phyloP scores from a whole-genome alignment of 306 rosid genomes.

The Sicyos edulis region DNA sequence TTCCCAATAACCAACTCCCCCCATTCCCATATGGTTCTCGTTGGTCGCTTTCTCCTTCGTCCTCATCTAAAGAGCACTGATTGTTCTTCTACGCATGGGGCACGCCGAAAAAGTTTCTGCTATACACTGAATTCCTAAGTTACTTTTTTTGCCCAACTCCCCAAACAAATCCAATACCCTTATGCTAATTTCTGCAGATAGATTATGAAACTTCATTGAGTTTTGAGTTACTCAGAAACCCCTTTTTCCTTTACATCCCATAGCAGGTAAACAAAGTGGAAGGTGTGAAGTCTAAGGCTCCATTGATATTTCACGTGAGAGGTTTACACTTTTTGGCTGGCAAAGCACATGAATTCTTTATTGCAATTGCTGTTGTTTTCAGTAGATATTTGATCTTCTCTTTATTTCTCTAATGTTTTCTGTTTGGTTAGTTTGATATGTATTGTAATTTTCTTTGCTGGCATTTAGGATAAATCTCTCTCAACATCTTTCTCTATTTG shows the following conservation, averaged over 20 bases:
- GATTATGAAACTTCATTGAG: not conserved
- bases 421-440: not conserved
- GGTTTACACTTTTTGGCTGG: conserved; percentile 8
- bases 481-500: conserved; percentile 11
- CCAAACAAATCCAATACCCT: not conserved
- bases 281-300: conserved; percentile 16
- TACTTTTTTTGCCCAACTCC: not conserved
- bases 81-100: conserved; percentile 10
- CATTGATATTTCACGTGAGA: conserved; percentile 18
- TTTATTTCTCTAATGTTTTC: conserved; percentile 2
- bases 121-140: not conserved
- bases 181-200: not conserved
- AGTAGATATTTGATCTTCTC: not conserved
- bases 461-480: conserved; percentile 15
- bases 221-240: not conserved
- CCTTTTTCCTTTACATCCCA: not conserved
- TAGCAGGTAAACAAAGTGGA: not conserved
- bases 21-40: conserved; percentile 1
- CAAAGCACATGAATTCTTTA: conserved; percentile 17
- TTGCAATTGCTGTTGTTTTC: conserved; percentile 10
- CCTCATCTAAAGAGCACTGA: not conserved
- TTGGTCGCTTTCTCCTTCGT: not conserved
- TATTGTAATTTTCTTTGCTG: conserved; percentile 3
- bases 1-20: not conserved
- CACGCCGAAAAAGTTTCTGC: conserved; percentile 18